A percentile compares a stretch with the other conserved stretches of the same genome.
phyloP scores from a whole-genome alignment of 169 alveolate genomes.

The Cyclospora cayetanensis region DNA sequence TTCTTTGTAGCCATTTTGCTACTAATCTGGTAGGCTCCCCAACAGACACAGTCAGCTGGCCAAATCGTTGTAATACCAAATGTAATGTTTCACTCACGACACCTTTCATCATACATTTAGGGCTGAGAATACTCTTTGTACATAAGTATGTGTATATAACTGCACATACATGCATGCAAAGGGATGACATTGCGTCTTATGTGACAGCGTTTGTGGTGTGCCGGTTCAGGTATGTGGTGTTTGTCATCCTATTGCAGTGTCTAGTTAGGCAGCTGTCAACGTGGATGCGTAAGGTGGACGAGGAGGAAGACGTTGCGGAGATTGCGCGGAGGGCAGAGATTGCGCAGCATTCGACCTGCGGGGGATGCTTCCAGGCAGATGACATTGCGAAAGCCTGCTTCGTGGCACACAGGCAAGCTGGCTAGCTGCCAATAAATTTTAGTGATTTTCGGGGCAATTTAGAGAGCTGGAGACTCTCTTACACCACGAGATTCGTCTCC shows the following conservation, averaged over 20 bases:
- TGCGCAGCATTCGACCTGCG: conserved; percentile 13
- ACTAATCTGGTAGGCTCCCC: conserved; percentile 76
- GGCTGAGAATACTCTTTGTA: too few relatives aligned
- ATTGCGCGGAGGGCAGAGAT: conserved; percentile 25
- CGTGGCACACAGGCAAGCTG: conserved; percentile 72
- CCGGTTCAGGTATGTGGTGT: conserved; percentile 59
- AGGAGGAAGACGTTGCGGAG: conserved; percentile 74
- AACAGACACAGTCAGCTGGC: background rate
- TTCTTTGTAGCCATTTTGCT: conserved; percentile 82
- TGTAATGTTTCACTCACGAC: too few relatives aligned
- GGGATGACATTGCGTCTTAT: too few relatives aligned
- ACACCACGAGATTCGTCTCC: too few relatives aligned
- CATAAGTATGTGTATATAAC: too few relatives aligned
- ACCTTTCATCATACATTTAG: too few relatives aligned
- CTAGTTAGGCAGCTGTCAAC: conserved; percentile 74
- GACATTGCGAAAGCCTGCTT: conserved; percentile 75
- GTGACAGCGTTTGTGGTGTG: too few relatives aligned
- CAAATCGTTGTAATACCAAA: background rate
- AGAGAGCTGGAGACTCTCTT: too few relatives aligned
- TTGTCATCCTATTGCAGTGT: conserved; percentile 67
- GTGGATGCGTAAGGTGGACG: conserved; percentile 80
- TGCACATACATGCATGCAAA: too few relatives aligned
- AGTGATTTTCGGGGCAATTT: too few relatives aligned
- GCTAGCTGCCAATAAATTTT: too few relatives aligned
- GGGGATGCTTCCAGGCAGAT: background rate